Percentiles rank a stretch among this genome's conserved stretches.
Conservation (phyloP, 768 basidiomycete species). For the Rhodosporidiobolus odoratus region DNA sequence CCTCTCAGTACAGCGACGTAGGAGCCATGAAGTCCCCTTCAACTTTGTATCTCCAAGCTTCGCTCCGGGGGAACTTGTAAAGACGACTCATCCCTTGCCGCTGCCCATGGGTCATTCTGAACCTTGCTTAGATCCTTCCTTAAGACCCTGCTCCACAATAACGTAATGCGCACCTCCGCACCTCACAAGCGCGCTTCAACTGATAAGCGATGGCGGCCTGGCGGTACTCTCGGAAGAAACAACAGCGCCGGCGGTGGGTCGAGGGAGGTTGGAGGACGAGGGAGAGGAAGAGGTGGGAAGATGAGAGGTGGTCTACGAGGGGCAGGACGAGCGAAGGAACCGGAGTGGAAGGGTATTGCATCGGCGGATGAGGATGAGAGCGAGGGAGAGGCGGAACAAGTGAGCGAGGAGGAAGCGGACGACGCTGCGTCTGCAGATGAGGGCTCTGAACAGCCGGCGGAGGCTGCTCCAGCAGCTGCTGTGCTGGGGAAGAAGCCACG, state of each 20-base stretch:
- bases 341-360: background rate
- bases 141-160: background rate
- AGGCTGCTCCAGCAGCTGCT: background rate
- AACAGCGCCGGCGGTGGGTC: background rate
- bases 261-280: no score
- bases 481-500: constrained; percentile 1
- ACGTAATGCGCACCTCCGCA: background rate
- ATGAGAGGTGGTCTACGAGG: background rate
- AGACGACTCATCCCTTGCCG: no score
- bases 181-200: background rate
- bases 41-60: no score
- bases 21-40: no score
- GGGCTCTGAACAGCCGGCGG: background rate
- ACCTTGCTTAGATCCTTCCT: background rate
- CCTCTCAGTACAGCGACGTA: no score
- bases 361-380: background rate
- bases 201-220: background rate
- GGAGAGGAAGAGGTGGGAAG: background rate
- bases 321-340: background rate
- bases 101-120: no score
- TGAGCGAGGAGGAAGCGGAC: background rate
- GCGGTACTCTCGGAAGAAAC: background rate
- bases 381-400: background rate
- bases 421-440: background rate
- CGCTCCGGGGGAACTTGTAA: no score